These are phyloP conservation scores for Psilocybe subaeruginosa DNA, from an alignment of 768 basidiomycete species.

Conservation along the genomic window DNA sequence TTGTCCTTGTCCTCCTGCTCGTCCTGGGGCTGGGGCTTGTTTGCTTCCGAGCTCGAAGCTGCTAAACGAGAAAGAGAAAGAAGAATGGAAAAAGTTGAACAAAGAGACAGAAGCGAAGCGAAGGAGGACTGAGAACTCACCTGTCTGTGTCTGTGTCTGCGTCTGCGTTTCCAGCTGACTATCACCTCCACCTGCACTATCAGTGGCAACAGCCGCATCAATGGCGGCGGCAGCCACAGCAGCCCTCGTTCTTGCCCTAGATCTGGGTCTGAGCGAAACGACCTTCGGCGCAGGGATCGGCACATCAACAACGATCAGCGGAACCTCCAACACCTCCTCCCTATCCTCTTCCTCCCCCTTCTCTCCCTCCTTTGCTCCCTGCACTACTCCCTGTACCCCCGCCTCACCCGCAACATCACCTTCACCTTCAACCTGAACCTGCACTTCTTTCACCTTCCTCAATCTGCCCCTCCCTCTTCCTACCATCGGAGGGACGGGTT, in stretches of 20 bases:
- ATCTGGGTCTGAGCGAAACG: background rate
- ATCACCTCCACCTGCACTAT: background rate
- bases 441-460: background rate
- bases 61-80: background rate
- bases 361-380: too few species aligned
- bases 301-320: background rate
- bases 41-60: background rate
- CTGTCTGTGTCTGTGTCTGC: background rate
- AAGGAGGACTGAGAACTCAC: background rate
- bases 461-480: background rate
- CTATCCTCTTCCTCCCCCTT: background rate
- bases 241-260: background rate
- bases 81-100: background rate
- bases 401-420: background rate
- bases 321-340: background rate
- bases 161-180: background rate
- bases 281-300: background rate
- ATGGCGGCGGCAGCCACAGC: background rate
- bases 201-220: background rate
- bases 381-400: background rate
- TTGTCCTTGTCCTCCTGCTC: background rate
- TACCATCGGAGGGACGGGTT: background rate
- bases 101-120: background rate
- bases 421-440: background rate
- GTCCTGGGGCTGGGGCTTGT: background rate